phyloP scores from a whole-genome alignment of 2,329 filamentous ascomycete species.

The Chaetomiaceae sp. region DNA sequence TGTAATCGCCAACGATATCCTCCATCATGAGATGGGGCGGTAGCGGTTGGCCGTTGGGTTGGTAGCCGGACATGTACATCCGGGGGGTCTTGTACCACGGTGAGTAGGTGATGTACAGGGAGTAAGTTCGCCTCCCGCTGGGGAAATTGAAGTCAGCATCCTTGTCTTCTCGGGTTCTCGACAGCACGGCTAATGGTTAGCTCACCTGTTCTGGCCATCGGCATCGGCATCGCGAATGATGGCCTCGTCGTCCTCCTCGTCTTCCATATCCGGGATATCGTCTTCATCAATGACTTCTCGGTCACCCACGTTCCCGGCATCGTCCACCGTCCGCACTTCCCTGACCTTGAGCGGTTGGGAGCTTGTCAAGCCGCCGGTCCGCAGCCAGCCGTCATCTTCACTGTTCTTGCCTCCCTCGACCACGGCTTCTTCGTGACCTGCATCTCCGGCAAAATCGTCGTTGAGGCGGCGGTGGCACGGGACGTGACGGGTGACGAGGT shows the following conservation, averaged over 20 bases:
- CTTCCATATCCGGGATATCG: slow-evolving; percentile 97
- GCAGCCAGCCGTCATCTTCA: slow-evolving; percentile 85
- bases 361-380: slow-evolving; percentile 74
- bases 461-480: slow-evolving; percentile 89
- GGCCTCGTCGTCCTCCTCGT: slow-evolving; percentile 93
- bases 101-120: slow-evolving; percentile 96
- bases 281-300: slow-evolving; percentile 64
- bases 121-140: slow-evolving; percentile 87
- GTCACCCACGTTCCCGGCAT: slow-evolving; percentile 80
- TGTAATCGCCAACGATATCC: slow-evolving; percentile 38
- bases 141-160: slow-evolving; percentile 1
- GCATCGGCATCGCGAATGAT: slow-evolving; percentile 74
- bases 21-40: slow-evolving; percentile 36
- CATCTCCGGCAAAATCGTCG: slow-evolving; percentile 87
- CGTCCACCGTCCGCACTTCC: slow-evolving; percentile 84
- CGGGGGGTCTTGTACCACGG: slow-evolving; percentile 95
- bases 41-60: slow-evolving; percentile 59
- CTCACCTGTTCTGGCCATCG: slow-evolving; percentile 44
- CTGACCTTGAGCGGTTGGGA: slow-evolving; percentile 70
- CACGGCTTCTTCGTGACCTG: slow-evolving; percentile 78
- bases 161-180: not conserved
- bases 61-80: slow-evolving; percentile 89
- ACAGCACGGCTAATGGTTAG: not conserved
- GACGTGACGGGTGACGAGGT: slow-evolving; percentile 87
- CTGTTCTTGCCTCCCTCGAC: slow-evolving; percentile 48